Conservation (phyloP, 2,329 filamentous ascomycete species). For the Lachnellula suecica region DNA sequence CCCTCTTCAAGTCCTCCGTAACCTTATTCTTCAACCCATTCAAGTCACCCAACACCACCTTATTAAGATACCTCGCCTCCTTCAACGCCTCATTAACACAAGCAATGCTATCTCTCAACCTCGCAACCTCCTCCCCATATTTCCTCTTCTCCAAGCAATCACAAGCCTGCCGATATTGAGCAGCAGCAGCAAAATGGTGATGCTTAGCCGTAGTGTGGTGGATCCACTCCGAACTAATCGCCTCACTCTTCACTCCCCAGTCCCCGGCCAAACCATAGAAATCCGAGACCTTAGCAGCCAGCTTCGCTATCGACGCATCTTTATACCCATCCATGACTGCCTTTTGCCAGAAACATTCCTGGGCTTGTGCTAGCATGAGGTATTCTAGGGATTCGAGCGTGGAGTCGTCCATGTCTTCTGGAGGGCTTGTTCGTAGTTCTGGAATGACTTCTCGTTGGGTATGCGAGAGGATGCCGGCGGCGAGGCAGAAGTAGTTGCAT, state of each 20-base stretch:
- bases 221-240: constrained; percentile 92
- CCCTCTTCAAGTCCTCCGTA: constrained; percentile 83
- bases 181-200: constrained; percentile 93
- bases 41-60: constrained; percentile 77
- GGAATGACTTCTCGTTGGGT: constrained; percentile 76
- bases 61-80: constrained; percentile 79
- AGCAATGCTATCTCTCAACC: constrained; percentile 75
- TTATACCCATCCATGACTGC: constrained; percentile 93
- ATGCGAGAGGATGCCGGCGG: constrained; percentile 80
- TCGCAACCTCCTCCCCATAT: constrained; percentile 92
- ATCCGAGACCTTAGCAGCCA: constrained; percentile 89
- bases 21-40: constrained; percentile 80
- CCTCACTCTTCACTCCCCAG: constrained; percentile 82
- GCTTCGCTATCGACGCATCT: constrained; percentile 85
- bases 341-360: constrained; percentile 98
- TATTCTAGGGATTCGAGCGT: constrained; percentile 82
- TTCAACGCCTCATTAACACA: constrained; percentile 87
- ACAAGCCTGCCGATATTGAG: constrained; percentile 87
- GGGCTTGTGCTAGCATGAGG: constrained; percentile 85
- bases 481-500: constrained; percentile 84
- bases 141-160: constrained; percentile 91
- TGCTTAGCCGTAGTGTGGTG: constrained; percentile 97
- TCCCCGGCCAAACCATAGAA: constrained; percentile 84
- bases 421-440: constrained; percentile 78
- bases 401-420: constrained; percentile 92